Evolutionary conservation across 345 rosid genomes (phyloP), one percentile per base, ranked within the genome.

Genomic region (Gynandropsis gynandra): DNA sequence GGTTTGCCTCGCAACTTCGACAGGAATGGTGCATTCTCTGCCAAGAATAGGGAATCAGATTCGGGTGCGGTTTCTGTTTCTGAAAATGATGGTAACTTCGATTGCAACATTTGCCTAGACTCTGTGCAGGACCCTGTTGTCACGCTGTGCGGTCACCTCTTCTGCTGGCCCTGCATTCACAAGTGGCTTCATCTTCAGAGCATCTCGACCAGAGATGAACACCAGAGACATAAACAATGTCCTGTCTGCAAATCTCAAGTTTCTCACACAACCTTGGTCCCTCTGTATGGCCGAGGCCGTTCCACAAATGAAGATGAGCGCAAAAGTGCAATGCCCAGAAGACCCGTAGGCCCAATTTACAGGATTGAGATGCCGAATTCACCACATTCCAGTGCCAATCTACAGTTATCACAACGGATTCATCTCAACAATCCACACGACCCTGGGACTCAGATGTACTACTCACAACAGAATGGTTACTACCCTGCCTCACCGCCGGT

Each of bases 151-250:
- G 98, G 98, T 34, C 98, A 90, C 59, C 87, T 84, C 49, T 90
- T 82, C 54, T 90, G 96, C 56, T 90, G 98, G 98, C 98, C 98
- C 14, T 90, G 98, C 66, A 87, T 90, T 14, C 87, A 90, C 72
- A 87, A 80, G 56, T 90, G 98, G 98, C 85, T 87, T 14, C 83
- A 81, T 16, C 44, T 62, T 35, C 85, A 84, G 62, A 87, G 96
- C 1, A 60, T 42, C 8, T 64, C 68, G 1, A 24, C 29, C 29
- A 24, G 29, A 2, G 29, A 24, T 5, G 29, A 24, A 24, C 29
- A 24, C 29, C 29, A 24, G 29, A 24, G 29, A 24, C 29, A 24
- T 24, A 56, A 64, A 0, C 47, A 84, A 54, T 90, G 96, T 41
- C 98, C 95, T 1, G 98, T 90, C 62, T 90, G 98, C 59, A 87